Conservation (phyloP, 768 basidiomycete species). For the Leccinum barrowsii region DNA sequence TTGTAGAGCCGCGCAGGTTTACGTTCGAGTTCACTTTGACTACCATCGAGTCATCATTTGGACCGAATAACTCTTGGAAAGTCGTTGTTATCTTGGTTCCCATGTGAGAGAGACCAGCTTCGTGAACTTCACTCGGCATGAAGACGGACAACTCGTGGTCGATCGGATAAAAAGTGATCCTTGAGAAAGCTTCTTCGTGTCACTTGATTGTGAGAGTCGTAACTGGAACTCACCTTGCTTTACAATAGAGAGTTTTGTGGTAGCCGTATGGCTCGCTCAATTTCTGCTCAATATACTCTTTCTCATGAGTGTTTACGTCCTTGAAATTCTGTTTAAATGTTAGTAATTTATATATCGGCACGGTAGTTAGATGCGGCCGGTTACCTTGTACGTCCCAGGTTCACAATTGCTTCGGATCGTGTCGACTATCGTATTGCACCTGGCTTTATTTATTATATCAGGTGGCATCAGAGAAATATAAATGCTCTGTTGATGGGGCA, state of each 20-base stretch:
- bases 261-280: background rate
- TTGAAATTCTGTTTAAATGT: background rate
- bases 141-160: background rate
- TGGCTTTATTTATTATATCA: too few species aligned
- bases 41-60: background rate
- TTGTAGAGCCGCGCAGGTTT: background rate
- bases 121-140: background rate
- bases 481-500: too few species aligned
- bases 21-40: background rate
- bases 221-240: background rate
- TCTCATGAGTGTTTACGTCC: background rate
- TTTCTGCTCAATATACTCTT: background rate
- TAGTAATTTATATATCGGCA: background rate
- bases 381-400: too few species aligned
- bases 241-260: background rate
- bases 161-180: background rate
- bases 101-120: background rate
- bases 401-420: too few species aligned
- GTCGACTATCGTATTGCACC: too few species aligned
- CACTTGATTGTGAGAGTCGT: background rate
- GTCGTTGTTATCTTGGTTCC: background rate
- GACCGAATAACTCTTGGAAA: background rate
- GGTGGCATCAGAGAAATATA: too few species aligned
- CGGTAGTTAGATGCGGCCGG: too few species aligned
- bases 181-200: background rate